Conservation (phyloP, 2,329 filamentous ascomycete species). For the Nemania diffusa region DNA sequence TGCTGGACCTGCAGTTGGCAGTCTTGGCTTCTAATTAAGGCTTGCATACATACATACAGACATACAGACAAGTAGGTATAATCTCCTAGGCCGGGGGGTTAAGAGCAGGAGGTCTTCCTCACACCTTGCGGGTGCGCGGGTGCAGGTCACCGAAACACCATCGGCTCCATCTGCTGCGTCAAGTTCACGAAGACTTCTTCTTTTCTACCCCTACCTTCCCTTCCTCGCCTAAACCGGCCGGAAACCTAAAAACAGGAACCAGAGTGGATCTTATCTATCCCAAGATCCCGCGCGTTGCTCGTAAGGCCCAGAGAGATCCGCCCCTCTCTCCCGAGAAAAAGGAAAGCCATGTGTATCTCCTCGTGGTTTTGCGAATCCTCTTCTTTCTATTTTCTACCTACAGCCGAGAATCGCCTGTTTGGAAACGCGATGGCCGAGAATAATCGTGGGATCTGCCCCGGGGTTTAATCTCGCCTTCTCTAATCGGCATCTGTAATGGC, state of each 20-base stretch:
- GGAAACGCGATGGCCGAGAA: slow-evolving; percentile 1
- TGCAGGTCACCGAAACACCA: slow-evolving; percentile 18
- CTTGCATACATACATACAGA: slow-evolving; percentile 4
- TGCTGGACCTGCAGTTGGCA: slow-evolving; percentile 28
- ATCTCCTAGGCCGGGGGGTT: slow-evolving; percentile 1
- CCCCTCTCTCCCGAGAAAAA: too few relatives aligned
- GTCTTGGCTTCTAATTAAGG: slow-evolving; percentile 32
- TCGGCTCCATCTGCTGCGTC: slow-evolving; percentile 10
- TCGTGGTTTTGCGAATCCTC: slow-evolving; percentile 26
- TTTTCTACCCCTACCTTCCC: too few relatives aligned
- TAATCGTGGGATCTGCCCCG: not conserved
- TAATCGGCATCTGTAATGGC: not conserved
- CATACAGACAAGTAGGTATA: too few relatives aligned
- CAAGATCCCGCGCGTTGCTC: slow-evolving; percentile 3
- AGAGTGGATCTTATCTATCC: slow-evolving; percentile 1
- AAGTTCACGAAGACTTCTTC: slow-evolving; percentile 10
- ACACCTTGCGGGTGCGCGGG: slow-evolving; percentile 14
- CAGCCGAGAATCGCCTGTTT: not conserved
- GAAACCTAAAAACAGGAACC: slow-evolving; percentile 26
- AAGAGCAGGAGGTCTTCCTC: not conserved
- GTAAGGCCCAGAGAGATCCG: slow-evolving; percentile 10
- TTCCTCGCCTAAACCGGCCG: slow-evolving; percentile 20
- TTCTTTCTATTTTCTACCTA: slow-evolving; percentile 29
- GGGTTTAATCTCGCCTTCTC: not conserved
- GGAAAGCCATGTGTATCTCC: slow-evolving; percentile 28